These are phyloP conservation scores for Salicornia ramosissima DNA, from an alignment of 148 eudicot genomes.

Conservation along the genomic window DNA sequence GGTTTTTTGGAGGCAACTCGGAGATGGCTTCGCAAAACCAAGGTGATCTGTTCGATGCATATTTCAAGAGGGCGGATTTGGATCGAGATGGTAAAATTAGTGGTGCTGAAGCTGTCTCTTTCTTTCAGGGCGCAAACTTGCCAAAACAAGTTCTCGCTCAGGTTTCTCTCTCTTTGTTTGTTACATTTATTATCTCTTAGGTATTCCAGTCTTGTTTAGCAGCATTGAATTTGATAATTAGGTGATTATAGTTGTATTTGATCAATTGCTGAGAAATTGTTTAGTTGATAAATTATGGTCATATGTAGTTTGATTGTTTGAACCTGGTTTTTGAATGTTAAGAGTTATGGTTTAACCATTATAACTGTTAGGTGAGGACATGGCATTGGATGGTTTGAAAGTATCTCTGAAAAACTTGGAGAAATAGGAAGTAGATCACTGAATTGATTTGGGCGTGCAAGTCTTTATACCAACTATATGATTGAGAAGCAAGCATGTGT, in stretches of 20 bases:
- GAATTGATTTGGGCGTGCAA: not conserved
- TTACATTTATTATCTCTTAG: not conserved
- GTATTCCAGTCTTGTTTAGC: not conserved
- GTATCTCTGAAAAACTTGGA: not conserved
- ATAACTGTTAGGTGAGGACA: not conserved
- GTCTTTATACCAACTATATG: not conserved
- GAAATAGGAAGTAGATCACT: not conserved
- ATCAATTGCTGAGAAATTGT: not conserved
- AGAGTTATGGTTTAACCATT: not conserved
- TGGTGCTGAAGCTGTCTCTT: conserved; percentile 81
- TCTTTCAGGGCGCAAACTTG: conserved; percentile 75
- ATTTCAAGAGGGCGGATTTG: conserved; percentile 83
- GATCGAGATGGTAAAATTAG: conserved; percentile 89
- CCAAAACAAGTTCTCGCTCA: conserved; percentile 81
- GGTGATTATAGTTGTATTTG: not conserved
- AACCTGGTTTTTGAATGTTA: not conserved
- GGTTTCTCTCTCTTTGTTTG: conserved; percentile 33
- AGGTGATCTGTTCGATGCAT: conserved; percentile 73
- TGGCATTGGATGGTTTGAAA: not conserved
- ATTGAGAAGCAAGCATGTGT: not conserved
- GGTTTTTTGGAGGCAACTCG: conserved; percentile 11
- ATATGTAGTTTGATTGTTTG: not conserved
- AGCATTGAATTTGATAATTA: not conserved
- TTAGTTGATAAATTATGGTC: not conserved
- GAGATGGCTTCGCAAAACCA: conserved; percentile 67